phyloP scores from a whole-genome alignment of 2,329 filamentous ascomycete genomes.

The Xylaria multiplex region DNA sequence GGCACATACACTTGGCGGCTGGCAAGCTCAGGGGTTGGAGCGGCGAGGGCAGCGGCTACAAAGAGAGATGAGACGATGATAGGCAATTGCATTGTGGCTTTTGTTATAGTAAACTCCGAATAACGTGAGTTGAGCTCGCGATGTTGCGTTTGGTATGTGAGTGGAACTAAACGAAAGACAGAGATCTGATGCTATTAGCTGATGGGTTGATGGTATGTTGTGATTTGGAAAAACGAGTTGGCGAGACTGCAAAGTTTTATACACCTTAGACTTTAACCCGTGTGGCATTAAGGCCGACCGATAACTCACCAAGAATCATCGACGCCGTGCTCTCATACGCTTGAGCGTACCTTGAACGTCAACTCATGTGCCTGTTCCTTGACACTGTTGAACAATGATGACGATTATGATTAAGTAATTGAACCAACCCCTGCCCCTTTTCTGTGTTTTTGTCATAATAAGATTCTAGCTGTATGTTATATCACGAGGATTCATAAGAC shows the following conservation, averaged over 20 bases:
- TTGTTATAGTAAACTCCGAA: not conserved
- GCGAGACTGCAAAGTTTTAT: constrained; percentile 22
- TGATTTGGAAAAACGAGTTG: not conserved
- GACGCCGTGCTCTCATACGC: not conserved
- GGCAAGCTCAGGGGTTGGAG: constrained; percentile 35
- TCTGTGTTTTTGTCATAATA: not conserved
- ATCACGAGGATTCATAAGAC: not conserved
- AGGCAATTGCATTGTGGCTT: constrained; percentile 42
- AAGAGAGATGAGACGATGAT: constrained; percentile 37
- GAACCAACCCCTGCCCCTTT: constrained; percentile 15
- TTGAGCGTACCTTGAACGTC: not conserved
- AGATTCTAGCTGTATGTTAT: constrained; percentile 4
- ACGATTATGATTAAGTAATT: not conserved
- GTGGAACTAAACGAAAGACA: not conserved
- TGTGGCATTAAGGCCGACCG: not conserved
- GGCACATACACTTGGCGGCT: constrained; percentile 50
- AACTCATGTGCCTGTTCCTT: not conserved
- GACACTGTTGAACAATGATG: constrained; percentile 24
- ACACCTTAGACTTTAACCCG: not conserved
- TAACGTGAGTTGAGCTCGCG: constrained; percentile 7
- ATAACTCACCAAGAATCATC: not conserved
- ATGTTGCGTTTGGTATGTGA: not conserved
- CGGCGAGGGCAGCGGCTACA: constrained; percentile 38
- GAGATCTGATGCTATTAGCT: not conserved
- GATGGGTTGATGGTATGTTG: constrained; percentile 7